Evolutionary conservation across 2,329 filamentous ascomycete species (phyloP).

Genomic region (Didymella exigua): DNA sequence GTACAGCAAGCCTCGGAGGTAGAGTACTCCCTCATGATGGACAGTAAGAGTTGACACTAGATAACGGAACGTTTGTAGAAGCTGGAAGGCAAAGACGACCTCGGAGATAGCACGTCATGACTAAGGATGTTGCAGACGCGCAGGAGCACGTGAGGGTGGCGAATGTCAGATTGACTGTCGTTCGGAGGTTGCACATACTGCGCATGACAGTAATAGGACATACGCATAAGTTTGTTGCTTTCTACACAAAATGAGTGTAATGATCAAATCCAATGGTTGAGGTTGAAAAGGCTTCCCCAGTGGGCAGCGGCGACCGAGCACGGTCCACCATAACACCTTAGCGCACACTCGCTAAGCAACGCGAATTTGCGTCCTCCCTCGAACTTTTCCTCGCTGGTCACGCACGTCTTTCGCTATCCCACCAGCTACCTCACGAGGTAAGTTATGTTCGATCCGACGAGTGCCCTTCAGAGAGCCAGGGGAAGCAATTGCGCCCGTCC

Average conservation of each 20-base stretch:
- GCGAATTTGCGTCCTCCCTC: slow-evolving; percentile 26
- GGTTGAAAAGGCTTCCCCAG: background rate
- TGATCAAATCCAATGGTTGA: slow-evolving; percentile 7
- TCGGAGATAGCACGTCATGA: slow-evolving; percentile 41
- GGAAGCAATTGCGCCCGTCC: slow-evolving; percentile 50
- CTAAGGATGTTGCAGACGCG: slow-evolving; percentile 30
- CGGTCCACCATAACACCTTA: slow-evolving; percentile 11
- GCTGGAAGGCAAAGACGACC: slow-evolving; percentile 18
- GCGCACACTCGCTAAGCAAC: slow-evolving; percentile 23
- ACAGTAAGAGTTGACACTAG: slow-evolving; percentile 1
- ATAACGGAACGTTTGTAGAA: slow-evolving; percentile 6
- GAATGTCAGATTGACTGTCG: background rate
- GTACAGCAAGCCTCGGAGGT: slow-evolving; percentile 67
- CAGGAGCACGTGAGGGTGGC: slow-evolving; percentile 31
- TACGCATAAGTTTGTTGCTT: background rate
- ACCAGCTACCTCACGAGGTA: slow-evolving; percentile 45
- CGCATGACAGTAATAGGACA: background rate
- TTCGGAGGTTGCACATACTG: background rate
- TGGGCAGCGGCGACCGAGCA: background rate
- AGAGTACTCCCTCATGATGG: slow-evolving; percentile 14
- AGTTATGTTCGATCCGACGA: slow-evolving; percentile 39
- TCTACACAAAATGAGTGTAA: background rate
- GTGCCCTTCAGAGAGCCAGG: slow-evolving; percentile 60
- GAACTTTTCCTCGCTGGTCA: slow-evolving; percentile 31
- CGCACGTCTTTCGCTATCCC: slow-evolving; percentile 29